phyloP scores from a whole-genome alignment of 192 early-diverging fungal genomes.

The Bifiguratus adelaidae region DNA sequence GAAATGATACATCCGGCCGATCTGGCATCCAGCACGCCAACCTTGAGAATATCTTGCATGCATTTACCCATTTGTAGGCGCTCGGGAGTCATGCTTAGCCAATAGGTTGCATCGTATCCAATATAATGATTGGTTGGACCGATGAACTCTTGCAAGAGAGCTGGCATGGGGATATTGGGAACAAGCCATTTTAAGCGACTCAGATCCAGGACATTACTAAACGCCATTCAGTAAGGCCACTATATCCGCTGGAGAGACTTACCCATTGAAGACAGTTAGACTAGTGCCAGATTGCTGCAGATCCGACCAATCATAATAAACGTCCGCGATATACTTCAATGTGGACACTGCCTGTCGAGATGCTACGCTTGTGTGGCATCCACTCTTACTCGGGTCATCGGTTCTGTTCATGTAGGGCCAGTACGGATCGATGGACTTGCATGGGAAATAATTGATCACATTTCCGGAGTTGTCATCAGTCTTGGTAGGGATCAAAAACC shows the following conservation, averaged over 20 bases:
- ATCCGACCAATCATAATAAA: constrained; percentile 60
- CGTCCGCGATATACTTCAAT: constrained; percentile 45
- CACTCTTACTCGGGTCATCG: constrained; percentile 38
- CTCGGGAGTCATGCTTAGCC: constrained; percentile 34
- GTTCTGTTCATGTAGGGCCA: constrained; percentile 33
- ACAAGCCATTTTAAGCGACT: constrained; percentile 45
- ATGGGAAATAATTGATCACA: constrained; percentile 57
- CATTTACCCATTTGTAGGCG: constrained; percentile 51
- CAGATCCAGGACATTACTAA: constrained; percentile 58
- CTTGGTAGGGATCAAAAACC: constrained; percentile 25
- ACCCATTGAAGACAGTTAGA: constrained; percentile 65
- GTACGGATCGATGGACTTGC: constrained; percentile 32
- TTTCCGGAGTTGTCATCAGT: constrained; percentile 23
- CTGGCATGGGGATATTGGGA: constrained; percentile 34
- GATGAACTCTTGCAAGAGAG: constrained; percentile 23
- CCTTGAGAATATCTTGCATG: constrained; percentile 65
- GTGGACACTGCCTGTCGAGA: constrained; percentile 27
- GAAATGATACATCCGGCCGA: constrained; percentile 76
- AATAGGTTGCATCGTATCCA: constrained; percentile 40
- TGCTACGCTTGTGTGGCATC: constrained; percentile 42
- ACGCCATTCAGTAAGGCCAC: neutral
- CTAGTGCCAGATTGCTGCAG: constrained; percentile 37
- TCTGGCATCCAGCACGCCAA: constrained; percentile 69
- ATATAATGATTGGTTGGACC: constrained; percentile 26
- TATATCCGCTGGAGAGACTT: neutral